These are phyloP conservation scores for Pseudozyma tsukubaensis DNA, from an alignment of 1,284 basidiomycete genomes.

Conservation along the genomic window DNA sequence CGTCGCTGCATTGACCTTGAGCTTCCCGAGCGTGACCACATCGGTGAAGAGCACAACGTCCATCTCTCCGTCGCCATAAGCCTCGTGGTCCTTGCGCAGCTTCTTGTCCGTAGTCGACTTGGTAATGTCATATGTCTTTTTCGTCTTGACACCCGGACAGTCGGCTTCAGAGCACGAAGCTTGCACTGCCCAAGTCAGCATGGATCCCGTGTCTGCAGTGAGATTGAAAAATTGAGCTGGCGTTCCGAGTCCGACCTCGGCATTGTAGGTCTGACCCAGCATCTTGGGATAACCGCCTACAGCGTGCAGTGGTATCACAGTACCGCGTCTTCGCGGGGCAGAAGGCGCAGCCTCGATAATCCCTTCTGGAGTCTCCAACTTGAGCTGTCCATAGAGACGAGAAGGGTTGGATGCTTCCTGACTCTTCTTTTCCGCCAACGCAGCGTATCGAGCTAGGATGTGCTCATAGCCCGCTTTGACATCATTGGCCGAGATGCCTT, in stretches of 20 bases:
- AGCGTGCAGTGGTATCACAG: conserved; percentile 6
- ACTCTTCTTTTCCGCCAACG: conserved; percentile 10
- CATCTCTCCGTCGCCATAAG: conserved; percentile 46
- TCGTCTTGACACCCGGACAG: conserved; percentile 20
- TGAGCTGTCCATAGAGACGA: conserved; percentile 8
- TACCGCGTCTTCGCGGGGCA: conserved; percentile 13
- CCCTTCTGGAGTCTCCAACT: background rate
- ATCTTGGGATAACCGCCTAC: conserved; percentile 37
- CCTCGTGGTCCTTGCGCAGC: conserved; percentile 24
- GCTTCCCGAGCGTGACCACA: conserved; percentile 10
- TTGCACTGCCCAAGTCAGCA: conserved; percentile 32
- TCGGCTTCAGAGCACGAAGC: conserved; percentile 20
- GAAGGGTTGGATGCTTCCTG: background rate
- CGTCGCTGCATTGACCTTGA: conserved; percentile 11
- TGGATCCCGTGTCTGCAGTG: conserved; percentile 43
- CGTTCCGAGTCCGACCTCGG: conserved; percentile 26
- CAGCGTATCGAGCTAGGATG: conserved; percentile 20
- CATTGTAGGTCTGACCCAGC: conserved; percentile 42
- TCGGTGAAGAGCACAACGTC: conserved; percentile 29
- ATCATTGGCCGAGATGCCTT: conserved; percentile 8
- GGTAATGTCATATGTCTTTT: conserved; percentile 20
- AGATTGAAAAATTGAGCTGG: conserved; percentile 31
- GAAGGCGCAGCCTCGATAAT: background rate
- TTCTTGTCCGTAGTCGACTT: conserved; percentile 16
- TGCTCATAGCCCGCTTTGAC: conserved; percentile 21